These are phyloP conservation scores for Lichtheimia ornata DNA, from an alignment of 371 early-diverging fungal genomes.

Conservation along the genomic window DNA sequence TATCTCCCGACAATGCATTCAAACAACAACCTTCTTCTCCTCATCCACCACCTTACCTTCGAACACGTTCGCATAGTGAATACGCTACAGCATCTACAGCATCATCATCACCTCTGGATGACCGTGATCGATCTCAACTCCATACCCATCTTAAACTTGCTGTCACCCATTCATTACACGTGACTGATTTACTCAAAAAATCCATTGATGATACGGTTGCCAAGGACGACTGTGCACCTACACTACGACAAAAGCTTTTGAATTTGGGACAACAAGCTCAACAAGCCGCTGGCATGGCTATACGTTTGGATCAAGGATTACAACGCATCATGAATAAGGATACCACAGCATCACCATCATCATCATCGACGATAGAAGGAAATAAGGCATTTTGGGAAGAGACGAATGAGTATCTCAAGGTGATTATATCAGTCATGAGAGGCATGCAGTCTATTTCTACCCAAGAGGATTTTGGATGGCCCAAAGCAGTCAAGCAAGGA, in stretches of 20 bases:
- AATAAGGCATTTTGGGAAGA: conserved; percentile 42
- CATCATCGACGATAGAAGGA: too few relatives aligned
- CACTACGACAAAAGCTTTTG: conserved; percentile 24
- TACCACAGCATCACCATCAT: conserved; percentile 14
- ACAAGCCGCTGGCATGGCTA: conserved; percentile 29
- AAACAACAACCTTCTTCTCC: conserved; percentile 4
- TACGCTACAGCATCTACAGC: conserved; percentile 12
- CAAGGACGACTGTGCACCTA: conserved; percentile 9
- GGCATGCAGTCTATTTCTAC: conserved; percentile 41
- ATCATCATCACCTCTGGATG: conserved; percentile 11
- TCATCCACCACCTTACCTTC: background rate
- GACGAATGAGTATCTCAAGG: conserved; percentile 43
- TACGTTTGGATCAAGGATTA: conserved; percentile 27
- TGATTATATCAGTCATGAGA: conserved; percentile 44
- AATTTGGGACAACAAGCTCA: conserved; percentile 26
- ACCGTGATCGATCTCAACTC: conserved; percentile 28
- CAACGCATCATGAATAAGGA: conserved; percentile 20
- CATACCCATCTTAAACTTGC: conserved; percentile 38
- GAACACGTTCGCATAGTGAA: conserved; percentile 30
- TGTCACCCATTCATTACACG: conserved; percentile 37
- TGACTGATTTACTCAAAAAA: conserved; percentile 27
- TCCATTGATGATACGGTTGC: conserved; percentile 31
- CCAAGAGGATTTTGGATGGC: conserved; percentile 45
- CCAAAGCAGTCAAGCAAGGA: conserved; percentile 46
- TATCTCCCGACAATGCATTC: too few relatives aligned